Conservation (phyloP, 1,284 basidiomycete genomes). For the Moesziomyces sp. region DNA sequence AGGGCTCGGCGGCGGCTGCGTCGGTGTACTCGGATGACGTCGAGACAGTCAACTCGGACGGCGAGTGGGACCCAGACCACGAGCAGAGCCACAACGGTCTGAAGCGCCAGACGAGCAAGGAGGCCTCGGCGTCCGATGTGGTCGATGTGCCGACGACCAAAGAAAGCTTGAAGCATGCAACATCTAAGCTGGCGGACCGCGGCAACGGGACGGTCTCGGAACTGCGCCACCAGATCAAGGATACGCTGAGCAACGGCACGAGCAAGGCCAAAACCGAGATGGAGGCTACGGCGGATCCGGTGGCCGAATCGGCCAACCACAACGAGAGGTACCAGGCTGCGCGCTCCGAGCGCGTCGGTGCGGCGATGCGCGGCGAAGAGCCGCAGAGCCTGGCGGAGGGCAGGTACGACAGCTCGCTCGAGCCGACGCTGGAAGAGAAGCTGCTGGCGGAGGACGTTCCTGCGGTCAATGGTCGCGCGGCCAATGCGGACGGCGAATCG, state of each 20-base stretch:
- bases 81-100: conserved; percentile 73
- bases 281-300: conserved; percentile 1
- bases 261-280: conserved; percentile 14
- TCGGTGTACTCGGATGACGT: conserved; percentile 9
- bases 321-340: conserved; percentile 41
- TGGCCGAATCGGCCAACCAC: conserved; percentile 19
- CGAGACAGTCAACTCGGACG: conserved; percentile 45
- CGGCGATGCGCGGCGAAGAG: conserved; percentile 29
- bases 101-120: conserved; percentile 9
- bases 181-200: conserved; percentile 13
- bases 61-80: conserved; percentile 80
- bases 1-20: conserved; percentile 9
- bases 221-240: conserved; percentile 39
- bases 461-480: conserved; percentile 27
- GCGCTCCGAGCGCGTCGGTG: conserved; percentile 27
- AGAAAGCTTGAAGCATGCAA: conserved; percentile 12
- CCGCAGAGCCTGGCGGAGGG: conserved; percentile 38
- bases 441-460: conserved; percentile 28
- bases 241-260: conserved; percentile 16
- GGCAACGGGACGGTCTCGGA: conserved; percentile 21
- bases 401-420: conserved; percentile 43
- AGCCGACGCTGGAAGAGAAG: conserved; percentile 51
- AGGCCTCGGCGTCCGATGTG: conserved; percentile 11
- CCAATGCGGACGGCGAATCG: conserved; percentile 1
- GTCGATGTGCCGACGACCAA: conserved; percentile 28